A percentile compares a stretch with the other conserved stretches of the same genome.
Evolutionary conservation across 352 stramenopile species (phyloP).

Genomic region (Phytophthora fragariaefolia): DNA sequence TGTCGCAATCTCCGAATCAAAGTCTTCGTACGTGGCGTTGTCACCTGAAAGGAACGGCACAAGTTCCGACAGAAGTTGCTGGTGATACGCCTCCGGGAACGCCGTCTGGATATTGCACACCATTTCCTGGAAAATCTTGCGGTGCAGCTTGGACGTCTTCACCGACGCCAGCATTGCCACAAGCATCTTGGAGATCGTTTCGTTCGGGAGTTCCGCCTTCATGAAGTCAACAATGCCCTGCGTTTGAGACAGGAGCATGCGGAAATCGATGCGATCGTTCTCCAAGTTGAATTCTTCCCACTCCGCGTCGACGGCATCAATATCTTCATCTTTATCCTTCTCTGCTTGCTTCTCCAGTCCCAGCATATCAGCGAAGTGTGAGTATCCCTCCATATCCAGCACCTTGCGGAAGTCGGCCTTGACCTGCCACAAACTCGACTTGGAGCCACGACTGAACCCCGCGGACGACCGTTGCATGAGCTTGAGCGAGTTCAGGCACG

Average conservation of each 20-base stretch:
- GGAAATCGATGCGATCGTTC: conserved; percentile 89
- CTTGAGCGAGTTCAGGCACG: conserved; percentile 86
- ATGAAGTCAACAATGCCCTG: conserved; percentile 69
- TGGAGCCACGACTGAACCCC: conserved; percentile 57
- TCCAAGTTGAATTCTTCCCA: conserved; percentile 89
- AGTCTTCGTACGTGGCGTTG: conserved; percentile 76
- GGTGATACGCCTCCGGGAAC: conserved; percentile 70
- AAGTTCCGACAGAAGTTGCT: conserved; percentile 64
- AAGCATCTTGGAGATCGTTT: conserved; percentile 87
- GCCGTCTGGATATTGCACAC: conserved; percentile 86
- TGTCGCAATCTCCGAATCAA: conserved; percentile 68
- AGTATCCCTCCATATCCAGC: conserved; percentile 77
- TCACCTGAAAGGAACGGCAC: conserved; percentile 85
- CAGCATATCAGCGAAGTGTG: conserved; percentile 79
- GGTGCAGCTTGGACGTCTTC: conserved; percentile 86
- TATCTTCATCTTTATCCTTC: conserved; percentile 31
- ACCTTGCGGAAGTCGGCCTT: conserved; percentile 86
- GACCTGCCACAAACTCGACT: conserved; percentile 84
- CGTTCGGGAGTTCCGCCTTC: conserved; percentile 65
- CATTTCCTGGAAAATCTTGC: conserved; percentile 91
- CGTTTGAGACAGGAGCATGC: conserved; percentile 74
- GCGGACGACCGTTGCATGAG: conserved; percentile 64
- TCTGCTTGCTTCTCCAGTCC: conserved; percentile 52
- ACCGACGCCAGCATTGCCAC: conserved; percentile 85
- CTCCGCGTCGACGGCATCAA: conserved; percentile 72